phyloP scores from a whole-genome alignment of 176 grass and related monocot genomes.

The Oryza rufipogon region DNA sequence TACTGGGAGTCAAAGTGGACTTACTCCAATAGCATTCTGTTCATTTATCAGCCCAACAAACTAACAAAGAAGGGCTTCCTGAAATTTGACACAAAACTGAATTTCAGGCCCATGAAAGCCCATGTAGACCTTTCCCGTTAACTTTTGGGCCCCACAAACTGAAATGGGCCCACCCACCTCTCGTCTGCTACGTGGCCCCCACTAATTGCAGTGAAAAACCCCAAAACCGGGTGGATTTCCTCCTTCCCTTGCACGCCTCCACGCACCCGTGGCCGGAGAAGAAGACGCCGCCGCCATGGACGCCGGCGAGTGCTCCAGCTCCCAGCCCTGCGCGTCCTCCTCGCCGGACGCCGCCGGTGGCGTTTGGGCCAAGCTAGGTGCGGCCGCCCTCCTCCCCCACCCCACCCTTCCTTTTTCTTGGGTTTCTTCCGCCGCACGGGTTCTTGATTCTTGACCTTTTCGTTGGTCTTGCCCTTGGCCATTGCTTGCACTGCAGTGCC shows the following conservation, averaged over 20 bases:
- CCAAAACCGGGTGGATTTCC: not conserved
- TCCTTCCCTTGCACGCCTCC: not conserved
- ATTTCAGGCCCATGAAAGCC: not conserved
- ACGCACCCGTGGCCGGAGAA: not conserved
- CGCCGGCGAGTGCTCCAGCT: constrained; percentile 70
- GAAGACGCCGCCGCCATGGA: constrained; percentile 50
- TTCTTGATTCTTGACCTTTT: constrained; percentile 45
- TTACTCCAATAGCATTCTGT: too few species aligned
- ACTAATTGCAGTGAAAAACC: not conserved
- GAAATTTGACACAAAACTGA: not conserved
- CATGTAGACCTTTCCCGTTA: not conserved
- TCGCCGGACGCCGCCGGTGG: not conserved
- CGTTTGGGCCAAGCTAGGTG: constrained; percentile 88
- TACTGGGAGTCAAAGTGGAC: too few species aligned
- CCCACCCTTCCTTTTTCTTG: not conserved
- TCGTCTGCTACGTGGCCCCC: not conserved
- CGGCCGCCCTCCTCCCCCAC: not conserved
- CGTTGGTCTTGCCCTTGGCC: not conserved
- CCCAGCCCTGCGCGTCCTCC: not conserved
- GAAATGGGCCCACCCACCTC: not conserved
- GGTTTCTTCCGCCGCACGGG: constrained; percentile 32
- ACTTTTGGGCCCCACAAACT: not conserved
- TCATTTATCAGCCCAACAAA: too few species aligned
- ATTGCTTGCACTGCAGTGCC: constrained; percentile 69
- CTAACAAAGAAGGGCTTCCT: too few species aligned